A percentile compares a stretch with the other conserved stretches of the same genome.
phyloP scores from a whole-genome alignment of 2,329 filamentous ascomycete species.

The Alternaria sp. region DNA sequence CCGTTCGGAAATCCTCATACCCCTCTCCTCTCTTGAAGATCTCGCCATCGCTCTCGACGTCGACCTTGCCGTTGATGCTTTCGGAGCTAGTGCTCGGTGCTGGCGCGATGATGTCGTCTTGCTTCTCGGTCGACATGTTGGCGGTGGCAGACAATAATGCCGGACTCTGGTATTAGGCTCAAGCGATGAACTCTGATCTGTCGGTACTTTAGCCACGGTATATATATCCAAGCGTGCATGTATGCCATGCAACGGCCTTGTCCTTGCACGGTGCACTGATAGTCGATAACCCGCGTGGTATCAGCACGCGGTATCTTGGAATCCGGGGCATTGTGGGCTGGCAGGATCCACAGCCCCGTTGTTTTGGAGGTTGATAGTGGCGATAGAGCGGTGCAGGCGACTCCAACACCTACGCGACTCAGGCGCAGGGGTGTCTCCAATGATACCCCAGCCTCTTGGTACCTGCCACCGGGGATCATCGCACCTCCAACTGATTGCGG shows the following conservation, averaged over 20 bases:
- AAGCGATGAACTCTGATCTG: neutral
- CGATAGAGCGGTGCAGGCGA: slow-evolving; percentile 11
- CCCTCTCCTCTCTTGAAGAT: slow-evolving; percentile 60
- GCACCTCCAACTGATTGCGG: slow-evolving; percentile 1
- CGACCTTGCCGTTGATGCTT: slow-evolving; percentile 34
- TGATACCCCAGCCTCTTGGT: neutral
- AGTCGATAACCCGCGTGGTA: slow-evolving; percentile 6
- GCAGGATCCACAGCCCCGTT: slow-evolving; percentile 24
- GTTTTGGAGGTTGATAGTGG: slow-evolving; percentile 28
- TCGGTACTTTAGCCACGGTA: neutral
- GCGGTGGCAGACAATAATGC: neutral
- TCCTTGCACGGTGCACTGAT: slow-evolving; percentile 9
- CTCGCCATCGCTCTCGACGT: slow-evolving; percentile 52
- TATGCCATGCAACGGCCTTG: slow-evolving; percentile 1
- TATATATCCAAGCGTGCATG: slow-evolving; percentile 9
- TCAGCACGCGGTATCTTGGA: slow-evolving; percentile 23
- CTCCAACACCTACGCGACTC: slow-evolving; percentile 11
- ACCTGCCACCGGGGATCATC: neutral
- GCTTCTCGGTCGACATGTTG: slow-evolving; percentile 39
- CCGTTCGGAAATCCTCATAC: slow-evolving; percentile 62
- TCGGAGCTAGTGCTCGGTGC: slow-evolving; percentile 28
- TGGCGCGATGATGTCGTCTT: slow-evolving; percentile 33
- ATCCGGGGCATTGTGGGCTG: slow-evolving; percentile 33
- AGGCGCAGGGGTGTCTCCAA: slow-evolving; percentile 7
- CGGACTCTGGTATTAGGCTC: neutral